Evolutionary conservation across 164 flowering plant species (phyloP).

Genomic region (Dillenia turbinata): DNA sequence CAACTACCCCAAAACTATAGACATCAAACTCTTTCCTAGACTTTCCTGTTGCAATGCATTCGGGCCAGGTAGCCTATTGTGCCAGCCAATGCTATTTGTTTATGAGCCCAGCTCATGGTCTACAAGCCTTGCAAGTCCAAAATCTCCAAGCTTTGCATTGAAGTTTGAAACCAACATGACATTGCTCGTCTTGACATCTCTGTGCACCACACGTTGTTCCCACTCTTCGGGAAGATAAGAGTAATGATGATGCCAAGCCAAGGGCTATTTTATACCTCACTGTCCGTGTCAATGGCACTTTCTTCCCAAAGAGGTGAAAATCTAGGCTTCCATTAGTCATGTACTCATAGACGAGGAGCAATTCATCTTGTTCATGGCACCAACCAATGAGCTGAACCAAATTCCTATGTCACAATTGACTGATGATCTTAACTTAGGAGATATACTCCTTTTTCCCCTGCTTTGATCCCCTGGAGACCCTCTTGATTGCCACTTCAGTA

Average conservation of each 20-base stretch:
- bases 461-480: conserved; percentile 32
- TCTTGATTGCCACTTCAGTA: conserved; percentile 30
- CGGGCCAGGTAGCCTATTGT: conserved; percentile 51
- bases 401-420: conserved; percentile 43
- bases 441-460: conserved; percentile 47
- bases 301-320: conserved; percentile 29
- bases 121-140: conserved; percentile 43
- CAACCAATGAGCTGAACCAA: conserved; percentile 49
- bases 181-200: conserved; percentile 52
- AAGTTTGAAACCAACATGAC: conserved; percentile 45
- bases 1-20: conserved; percentile 47
- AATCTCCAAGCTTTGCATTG: conserved; percentile 52
- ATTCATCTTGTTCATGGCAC: conserved; percentile 45
- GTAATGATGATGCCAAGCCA: conserved; percentile 42
- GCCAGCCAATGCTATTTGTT: conserved; percentile 46
- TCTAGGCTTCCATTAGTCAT: conserved; percentile 54
- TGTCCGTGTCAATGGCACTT: conserved; percentile 20
- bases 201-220: conserved; percentile 53
- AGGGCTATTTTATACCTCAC: conserved; percentile 35
- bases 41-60: conserved; percentile 36
- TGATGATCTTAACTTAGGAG: conserved; percentile 46
- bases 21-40: conserved; percentile 51
- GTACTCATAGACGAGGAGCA: conserved; percentile 48
- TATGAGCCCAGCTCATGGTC: conserved; percentile 37
- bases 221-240: conserved; percentile 53